Evolutionary conservation across 768 basidiomycete genomes (phyloP).

Genomic region (Lactifluus echinatus): DNA sequence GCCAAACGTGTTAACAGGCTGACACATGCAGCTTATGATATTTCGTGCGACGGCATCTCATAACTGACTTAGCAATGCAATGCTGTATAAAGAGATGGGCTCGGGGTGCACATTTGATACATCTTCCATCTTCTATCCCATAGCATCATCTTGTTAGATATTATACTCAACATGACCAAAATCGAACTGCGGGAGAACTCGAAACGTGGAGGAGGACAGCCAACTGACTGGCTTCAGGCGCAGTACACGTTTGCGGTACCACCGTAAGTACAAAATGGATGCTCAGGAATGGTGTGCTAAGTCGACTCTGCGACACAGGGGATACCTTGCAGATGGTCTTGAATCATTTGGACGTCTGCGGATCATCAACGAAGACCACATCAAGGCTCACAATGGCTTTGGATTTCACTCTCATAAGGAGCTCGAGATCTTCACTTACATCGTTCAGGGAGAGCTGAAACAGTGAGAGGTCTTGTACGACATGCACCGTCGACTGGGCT

Average conservation of each 20-base stretch:
- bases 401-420: slow-evolving; percentile 77
- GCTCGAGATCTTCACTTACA: slow-evolving; percentile 89
- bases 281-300: background rate
- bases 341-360: slow-evolving; percentile 65
- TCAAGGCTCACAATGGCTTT: slow-evolving; percentile 67
- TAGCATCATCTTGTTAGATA: too few species aligned
- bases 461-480: slow-evolving; percentile 44
- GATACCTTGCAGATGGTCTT: slow-evolving; percentile 53
- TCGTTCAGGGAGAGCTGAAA: slow-evolving; percentile 69
- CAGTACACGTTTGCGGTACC: slow-evolving; percentile 73
- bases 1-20: background rate
- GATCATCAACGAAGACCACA: slow-evolving; percentile 92
- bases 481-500: background rate
- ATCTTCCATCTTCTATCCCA: too few species aligned
- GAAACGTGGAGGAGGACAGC: slow-evolving; percentile 16
- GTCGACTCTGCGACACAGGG: background rate
- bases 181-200: slow-evolving; percentile 13
- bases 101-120: too few species aligned
- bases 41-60: too few species aligned
- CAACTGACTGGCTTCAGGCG: slow-evolving; percentile 45
- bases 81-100: background rate
- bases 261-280: slow-evolving; percentile 28
- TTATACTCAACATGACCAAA: slow-evolving; percentile 6
- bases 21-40: slow-evolving; percentile 4
- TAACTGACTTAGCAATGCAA: too few species aligned